Evolutionary conservation across 164 flowering plant genomes (phyloP).

Genomic region (Vitis cinerea): DNA sequence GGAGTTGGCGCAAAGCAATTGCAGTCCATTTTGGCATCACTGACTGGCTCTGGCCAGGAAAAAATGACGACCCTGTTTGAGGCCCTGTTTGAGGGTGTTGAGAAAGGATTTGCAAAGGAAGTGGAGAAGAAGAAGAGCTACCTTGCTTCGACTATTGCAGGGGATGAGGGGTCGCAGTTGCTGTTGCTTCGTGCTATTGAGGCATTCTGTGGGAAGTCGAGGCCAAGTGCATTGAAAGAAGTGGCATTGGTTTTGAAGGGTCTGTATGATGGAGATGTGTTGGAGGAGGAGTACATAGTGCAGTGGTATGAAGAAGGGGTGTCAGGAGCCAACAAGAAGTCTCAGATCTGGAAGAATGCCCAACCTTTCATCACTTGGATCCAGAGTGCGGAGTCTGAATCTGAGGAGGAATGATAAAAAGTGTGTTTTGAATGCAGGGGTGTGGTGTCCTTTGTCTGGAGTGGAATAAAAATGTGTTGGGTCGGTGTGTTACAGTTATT

Average conservation of each 20-base stretch:
- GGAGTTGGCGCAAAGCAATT: slow-evolving; percentile 42
- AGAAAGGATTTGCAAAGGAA: slow-evolving; percentile 63
- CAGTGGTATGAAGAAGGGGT: slow-evolving; percentile 56
- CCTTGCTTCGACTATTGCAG: slow-evolving; percentile 37
- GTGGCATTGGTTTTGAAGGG: slow-evolving; percentile 59
- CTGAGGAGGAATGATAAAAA: slow-evolving; percentile 46
- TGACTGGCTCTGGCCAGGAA: slow-evolving; percentile 43
- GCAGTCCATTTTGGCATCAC: slow-evolving; percentile 29
- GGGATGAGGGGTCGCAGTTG: slow-evolving; percentile 46
- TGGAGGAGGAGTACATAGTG: slow-evolving; percentile 62
- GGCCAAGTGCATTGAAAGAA: slow-evolving; percentile 48
- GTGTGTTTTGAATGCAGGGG: no score
- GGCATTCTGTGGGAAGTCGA: slow-evolving; percentile 41
- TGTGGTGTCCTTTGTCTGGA: no score
- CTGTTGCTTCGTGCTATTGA: slow-evolving; percentile 47
- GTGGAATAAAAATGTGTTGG: no score
- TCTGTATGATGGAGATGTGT: slow-evolving; percentile 58
- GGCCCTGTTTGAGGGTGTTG: slow-evolving; percentile 55
- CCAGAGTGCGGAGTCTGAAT: slow-evolving; percentile 74
- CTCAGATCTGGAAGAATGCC: slow-evolving; percentile 58
- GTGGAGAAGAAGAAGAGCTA: slow-evolving; percentile 53
- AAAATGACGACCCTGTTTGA: slow-evolving; percentile 41
- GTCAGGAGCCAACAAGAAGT: slow-evolving; percentile 33
- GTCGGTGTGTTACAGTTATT: no score
- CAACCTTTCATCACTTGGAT: slow-evolving; percentile 77